Percentiles rank a stretch among this genome's conserved stretches.
Conservation (phyloP, 2,329 filamentous ascomycete species). For the Beauveria asiatica region DNA sequence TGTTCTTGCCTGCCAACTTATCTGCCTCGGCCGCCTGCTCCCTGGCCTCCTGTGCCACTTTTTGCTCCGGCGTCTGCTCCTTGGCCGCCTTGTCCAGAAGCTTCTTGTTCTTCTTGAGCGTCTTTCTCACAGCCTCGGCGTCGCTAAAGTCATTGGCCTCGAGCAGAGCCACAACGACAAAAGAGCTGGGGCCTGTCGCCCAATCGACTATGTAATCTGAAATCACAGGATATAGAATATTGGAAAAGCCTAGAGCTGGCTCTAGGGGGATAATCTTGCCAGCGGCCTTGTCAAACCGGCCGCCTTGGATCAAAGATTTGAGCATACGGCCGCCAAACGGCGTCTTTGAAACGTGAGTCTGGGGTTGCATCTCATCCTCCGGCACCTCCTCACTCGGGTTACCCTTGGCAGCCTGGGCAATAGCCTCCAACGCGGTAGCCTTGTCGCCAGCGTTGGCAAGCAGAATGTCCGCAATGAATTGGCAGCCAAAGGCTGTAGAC, state of each 20-base stretch:
- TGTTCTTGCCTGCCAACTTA: slow-evolving; percentile 31
- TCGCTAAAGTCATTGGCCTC: slow-evolving; percentile 66
- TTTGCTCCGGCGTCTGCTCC: slow-evolving; percentile 47
- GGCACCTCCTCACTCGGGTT: slow-evolving; percentile 37
- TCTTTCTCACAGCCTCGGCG: slow-evolving; percentile 57
- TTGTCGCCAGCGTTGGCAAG: slow-evolving; percentile 71
- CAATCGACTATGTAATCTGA: slow-evolving; percentile 66
- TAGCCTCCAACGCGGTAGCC: slow-evolving; percentile 60
- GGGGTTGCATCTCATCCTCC: slow-evolving; percentile 32
- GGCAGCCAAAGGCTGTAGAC: slow-evolving; percentile 72
- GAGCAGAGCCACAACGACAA: slow-evolving; percentile 73
- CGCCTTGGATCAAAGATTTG: slow-evolving; percentile 83
- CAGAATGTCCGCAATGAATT: slow-evolving; percentile 76
- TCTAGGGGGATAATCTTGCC: slow-evolving; percentile 64
- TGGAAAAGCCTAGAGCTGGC: slow-evolving; percentile 71
- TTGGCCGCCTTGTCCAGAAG: slow-evolving; percentile 58
- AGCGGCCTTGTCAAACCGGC: slow-evolving; percentile 67
- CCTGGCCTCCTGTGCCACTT: slow-evolving; percentile 40
- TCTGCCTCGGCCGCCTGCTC: slow-evolving; percentile 34
- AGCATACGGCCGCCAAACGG: slow-evolving; percentile 71
- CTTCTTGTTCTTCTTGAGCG: slow-evolving; percentile 65
- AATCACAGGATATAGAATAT: slow-evolving; percentile 74
- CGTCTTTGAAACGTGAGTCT: slow-evolving; percentile 51
- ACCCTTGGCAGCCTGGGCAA: slow-evolving; percentile 54
- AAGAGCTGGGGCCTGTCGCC: slow-evolving; percentile 80